These are phyloP conservation scores for Acacia acuminata DNA, from an alignment of 306 rosid genomes.

Conservation along the genomic window DNA sequence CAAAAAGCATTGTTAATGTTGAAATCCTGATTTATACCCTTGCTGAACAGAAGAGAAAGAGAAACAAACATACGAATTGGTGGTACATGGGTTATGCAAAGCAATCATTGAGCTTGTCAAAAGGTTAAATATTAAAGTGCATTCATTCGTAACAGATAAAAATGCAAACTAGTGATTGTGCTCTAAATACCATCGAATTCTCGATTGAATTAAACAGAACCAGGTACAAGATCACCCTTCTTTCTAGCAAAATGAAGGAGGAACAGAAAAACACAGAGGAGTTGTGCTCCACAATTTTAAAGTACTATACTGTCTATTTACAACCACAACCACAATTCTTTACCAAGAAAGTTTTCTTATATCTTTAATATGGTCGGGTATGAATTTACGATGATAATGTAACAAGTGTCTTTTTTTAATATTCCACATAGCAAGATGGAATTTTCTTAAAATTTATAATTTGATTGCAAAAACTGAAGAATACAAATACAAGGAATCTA, in stretches of 20 bases:
- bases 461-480: neutral
- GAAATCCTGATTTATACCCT: neutral
- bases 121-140: neutral
- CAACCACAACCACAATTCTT: conserved; percentile 1
- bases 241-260: conserved; percentile 12
- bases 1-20: neutral
- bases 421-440: neutral
- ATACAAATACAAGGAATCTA: neutral
- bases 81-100: neutral
- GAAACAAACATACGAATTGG: neutral
- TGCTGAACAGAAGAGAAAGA: neutral
- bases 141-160: neutral
- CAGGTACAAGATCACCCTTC: neutral
- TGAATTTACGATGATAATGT: neutral
- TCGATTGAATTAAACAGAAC: neutral
- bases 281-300: conserved; percentile 8
- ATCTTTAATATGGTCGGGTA: neutral
- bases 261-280: neutral
- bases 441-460: neutral
- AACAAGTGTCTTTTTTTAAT: neutral
- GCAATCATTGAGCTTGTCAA: neutral
- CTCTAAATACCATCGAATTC: neutral
- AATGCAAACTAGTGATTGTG: neutral
- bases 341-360: neutral
- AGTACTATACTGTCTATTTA: conserved; percentile 3